Conservation (phyloP, 257 asterid species). For the Verbena officinalis region DNA sequence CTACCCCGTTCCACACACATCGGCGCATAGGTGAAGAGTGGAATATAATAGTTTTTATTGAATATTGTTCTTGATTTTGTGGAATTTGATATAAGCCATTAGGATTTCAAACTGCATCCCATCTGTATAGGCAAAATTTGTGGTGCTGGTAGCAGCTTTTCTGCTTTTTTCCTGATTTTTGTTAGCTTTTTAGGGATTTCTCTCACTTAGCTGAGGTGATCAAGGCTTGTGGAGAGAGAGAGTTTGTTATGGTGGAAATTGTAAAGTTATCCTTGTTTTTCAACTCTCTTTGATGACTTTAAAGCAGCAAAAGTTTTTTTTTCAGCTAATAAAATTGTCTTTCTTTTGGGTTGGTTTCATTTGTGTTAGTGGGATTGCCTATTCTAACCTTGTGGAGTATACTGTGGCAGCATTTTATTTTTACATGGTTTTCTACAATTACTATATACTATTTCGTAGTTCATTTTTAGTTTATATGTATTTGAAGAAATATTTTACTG, state of each 20-base stretch:
- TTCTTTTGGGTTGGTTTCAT: no score
- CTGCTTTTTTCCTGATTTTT: slow-evolving; percentile 6
- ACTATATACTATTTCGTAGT: no score
- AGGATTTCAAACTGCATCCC: slow-evolving; percentile 20
- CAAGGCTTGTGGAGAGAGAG: not conserved
- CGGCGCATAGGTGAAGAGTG: slow-evolving; percentile 47
- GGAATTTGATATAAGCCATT: slow-evolving; percentile 24
- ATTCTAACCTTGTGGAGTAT: no score
- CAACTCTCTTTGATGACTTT: not conserved
- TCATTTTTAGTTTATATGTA: no score
- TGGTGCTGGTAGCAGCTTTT: slow-evolving; percentile 17
- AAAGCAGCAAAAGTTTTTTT: slow-evolving; percentile 19
- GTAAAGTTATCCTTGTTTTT: slow-evolving; percentile 13
- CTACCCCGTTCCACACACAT: slow-evolving; percentile 51
- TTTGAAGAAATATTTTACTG: no score
- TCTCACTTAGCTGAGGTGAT: slow-evolving; percentile 11
- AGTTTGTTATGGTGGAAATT: slow-evolving; percentile 17
- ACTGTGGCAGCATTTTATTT: no score
- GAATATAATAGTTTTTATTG: slow-evolving; percentile 5
- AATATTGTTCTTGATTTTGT: slow-evolving; percentile 22
- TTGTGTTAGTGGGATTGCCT: no score
- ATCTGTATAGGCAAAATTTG: slow-evolving; percentile 30
- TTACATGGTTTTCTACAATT: no score
- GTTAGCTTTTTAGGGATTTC: slow-evolving; percentile 10
- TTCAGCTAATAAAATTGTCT: not conserved